Evolutionary conservation across 1,284 basidiomycete genomes (phyloP).

Genomic region (Rhizopogon hawkerae): DNA sequence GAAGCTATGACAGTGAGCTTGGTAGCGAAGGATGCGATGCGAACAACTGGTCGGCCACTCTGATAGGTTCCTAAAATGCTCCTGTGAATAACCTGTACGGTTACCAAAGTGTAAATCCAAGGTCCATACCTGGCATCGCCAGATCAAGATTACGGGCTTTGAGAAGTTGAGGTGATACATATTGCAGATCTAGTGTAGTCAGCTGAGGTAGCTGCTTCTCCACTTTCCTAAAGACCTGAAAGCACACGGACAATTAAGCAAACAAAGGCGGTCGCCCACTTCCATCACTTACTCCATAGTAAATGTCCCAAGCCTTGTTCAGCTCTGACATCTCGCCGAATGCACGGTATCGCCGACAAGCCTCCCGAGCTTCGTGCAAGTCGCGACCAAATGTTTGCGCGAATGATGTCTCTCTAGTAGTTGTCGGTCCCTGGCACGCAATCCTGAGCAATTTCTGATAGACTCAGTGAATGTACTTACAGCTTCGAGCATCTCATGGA

Average conservation of each 20-base stretch:
- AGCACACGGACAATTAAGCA: constrained; percentile 7
- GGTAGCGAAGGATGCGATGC: constrained; percentile 77
- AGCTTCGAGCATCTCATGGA: constrained; percentile 90
- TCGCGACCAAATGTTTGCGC: constrained; percentile 93
- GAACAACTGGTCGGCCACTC: constrained; percentile 79
- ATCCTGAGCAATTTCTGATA: not conserved
- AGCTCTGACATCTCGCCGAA: constrained; percentile 87
- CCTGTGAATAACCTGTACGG: not conserved
- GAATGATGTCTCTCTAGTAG: constrained; percentile 92
- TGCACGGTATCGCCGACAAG: constrained; percentile 78
- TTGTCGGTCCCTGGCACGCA: constrained; percentile 72
- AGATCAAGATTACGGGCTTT: constrained; percentile 87
- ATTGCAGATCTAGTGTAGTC: constrained; percentile 92
- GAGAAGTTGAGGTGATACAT: constrained; percentile 90
- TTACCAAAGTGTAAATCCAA: not conserved
- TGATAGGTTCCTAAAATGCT: constrained; percentile 76
- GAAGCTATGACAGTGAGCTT: constrained; percentile 92
- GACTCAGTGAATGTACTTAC: constrained; percentile 38
- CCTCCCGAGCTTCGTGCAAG: constrained; percentile 89
- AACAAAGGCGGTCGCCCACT: not conserved
- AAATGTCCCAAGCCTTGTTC: constrained; percentile 99
- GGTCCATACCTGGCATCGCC: constrained; percentile 77
- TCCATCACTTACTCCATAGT: constrained; percentile 65
- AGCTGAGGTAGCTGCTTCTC: constrained; percentile 90
- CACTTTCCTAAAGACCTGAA: constrained; percentile 92